Evolutionary conservation across 352 stramenopile species (phyloP).

Genomic region (Pelagophyceae sp.): DNA sequence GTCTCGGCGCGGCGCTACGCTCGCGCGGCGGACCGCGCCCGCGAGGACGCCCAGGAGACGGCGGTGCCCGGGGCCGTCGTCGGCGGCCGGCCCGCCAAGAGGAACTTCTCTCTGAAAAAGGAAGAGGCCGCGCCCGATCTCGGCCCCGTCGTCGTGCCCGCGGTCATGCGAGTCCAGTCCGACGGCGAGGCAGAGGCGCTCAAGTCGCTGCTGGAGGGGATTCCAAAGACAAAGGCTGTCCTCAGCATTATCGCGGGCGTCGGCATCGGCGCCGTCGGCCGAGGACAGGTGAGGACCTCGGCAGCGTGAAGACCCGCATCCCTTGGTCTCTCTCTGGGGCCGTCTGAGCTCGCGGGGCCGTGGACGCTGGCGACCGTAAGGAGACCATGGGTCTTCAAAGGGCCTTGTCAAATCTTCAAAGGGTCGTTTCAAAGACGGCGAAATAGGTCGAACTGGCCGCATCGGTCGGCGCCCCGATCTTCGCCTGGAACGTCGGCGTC

Average conservation of each 20-base stretch:
- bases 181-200: neutral
- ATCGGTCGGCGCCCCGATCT: slow-evolving; percentile 2
- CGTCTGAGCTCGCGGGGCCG: too few relatives aligned
- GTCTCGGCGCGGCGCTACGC: too few relatives aligned
- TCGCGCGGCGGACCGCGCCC: too few relatives aligned
- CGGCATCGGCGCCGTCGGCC: neutral
- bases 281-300: too few relatives aligned
- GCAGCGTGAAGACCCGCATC: too few relatives aligned
- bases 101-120: neutral
- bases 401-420: too few relatives aligned
- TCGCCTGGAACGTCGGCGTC: slow-evolving; percentile 4
- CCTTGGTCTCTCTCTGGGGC: too few relatives aligned
- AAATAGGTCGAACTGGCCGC: neutral
- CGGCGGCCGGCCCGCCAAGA: neutral
- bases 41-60: neutral
- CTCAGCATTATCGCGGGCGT: neutral
- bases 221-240: neutral
- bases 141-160: neutral
- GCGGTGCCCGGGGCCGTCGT: neutral
- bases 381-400: too few relatives aligned
- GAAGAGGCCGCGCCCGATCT: neutral
- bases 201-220: neutral
- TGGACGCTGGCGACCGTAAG: too few relatives aligned
- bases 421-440: too few relatives aligned
- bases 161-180: neutral